A percentile compares a stretch with the other conserved stretches of the same genome.
These are phyloP conservation scores for Raphanus raphanistrum DNA, from an alignment of 345 rosid genomes.

Conservation along the genomic window DNA sequence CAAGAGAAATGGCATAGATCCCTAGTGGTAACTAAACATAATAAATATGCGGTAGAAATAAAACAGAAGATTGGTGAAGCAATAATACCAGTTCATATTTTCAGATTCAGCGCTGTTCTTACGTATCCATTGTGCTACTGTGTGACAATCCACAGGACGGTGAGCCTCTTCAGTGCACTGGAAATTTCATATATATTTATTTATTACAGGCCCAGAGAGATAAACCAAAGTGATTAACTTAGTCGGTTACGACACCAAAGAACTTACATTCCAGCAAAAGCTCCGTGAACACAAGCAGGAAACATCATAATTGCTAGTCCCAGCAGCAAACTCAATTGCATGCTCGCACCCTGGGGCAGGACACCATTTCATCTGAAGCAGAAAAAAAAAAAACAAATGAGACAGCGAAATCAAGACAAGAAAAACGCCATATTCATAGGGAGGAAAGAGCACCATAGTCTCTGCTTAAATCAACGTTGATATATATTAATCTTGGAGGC, in stretches of 20 bases:
- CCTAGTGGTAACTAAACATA: not conserved
- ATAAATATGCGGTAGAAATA: not conserved
- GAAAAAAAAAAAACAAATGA: not conserved
- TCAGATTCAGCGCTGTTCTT: conserved; percentile 41
- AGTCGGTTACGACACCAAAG: conserved; percentile 15
- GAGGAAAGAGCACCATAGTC: not conserved
- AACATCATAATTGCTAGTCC: conserved; percentile 30
- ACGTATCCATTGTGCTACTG: conserved; percentile 37
- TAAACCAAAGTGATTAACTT: conserved; percentile 1
- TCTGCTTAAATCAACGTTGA: not conserved
- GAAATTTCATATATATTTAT: conserved; percentile 17
- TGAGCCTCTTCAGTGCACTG: conserved; percentile 45
- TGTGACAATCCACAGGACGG: conserved; percentile 41
- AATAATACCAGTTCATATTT: conserved; percentile 39
- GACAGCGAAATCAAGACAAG: not conserved
- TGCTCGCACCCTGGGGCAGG: conserved; percentile 97
- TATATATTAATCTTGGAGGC: conserved; percentile 11
- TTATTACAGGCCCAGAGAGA: not conserved
- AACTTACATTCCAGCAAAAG: conserved; percentile 46
- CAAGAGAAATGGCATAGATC: conserved; percentile 9
- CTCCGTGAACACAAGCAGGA: conserved; percentile 39
- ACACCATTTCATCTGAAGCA: conserved; percentile 88
- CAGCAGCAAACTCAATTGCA: conserved; percentile 49
- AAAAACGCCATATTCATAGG: not conserved
- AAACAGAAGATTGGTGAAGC: not conserved